Evolutionary conservation across 1,139 yeast genomes (phyloP).

Genomic region (Chernovozyma aurita): DNA sequence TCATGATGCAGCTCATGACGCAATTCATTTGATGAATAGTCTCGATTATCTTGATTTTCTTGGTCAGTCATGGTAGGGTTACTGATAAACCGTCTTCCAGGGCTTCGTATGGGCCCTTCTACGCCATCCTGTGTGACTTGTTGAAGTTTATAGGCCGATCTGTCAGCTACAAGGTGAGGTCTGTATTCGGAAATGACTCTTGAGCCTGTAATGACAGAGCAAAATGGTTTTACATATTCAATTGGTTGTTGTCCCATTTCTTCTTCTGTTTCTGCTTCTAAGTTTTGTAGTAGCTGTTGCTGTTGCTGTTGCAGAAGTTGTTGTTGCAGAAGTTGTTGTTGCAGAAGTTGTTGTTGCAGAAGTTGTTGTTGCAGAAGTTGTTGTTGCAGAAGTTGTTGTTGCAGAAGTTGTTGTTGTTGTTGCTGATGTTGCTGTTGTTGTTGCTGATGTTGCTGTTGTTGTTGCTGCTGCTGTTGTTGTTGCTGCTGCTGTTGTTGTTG

Average conservation of each 20-base stretch:
- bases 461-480: background rate
- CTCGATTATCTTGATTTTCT: background rate
- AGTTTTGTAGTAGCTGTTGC: background rate
- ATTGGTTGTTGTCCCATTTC: no score
- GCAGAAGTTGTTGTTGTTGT: background rate
- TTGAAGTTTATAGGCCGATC: conserved; percentile 20
- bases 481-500: background rate
- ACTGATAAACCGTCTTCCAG: conserved; percentile 14
- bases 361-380: background rate
- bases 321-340: background rate
- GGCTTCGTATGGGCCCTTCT: conserved; percentile 9
- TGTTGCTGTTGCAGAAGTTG: background rate
- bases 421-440: background rate
- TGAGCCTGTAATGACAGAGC: no score
- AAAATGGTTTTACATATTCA: no score
- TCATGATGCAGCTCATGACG: background rate
- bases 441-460: background rate
- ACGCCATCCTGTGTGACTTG: conserved; percentile 9
- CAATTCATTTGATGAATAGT: background rate
- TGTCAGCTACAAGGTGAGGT: conserved; percentile 15
- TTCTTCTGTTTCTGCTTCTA: no score
- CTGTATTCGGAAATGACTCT: conserved; percentile 35
- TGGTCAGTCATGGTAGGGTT: conserved; percentile 3
- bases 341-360: no score
- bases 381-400: background rate